A percentile compares a stretch with the other conserved stretches of the same genome.
Conservation (phyloP, 2,329 filamentous ascomycete genomes). For the Cladosporium sp. region DNA sequence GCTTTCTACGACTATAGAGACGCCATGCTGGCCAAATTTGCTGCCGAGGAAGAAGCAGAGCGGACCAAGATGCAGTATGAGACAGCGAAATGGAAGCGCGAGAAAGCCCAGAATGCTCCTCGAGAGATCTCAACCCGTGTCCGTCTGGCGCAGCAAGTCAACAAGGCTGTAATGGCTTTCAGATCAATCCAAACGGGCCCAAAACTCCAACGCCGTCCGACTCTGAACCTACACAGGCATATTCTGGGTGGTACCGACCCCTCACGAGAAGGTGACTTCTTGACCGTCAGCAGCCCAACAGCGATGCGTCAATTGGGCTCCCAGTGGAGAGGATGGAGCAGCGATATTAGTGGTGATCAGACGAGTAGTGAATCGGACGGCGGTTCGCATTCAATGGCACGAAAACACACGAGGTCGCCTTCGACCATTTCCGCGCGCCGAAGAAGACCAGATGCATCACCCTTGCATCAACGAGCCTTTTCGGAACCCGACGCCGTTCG, state of each 20-base stretch:
- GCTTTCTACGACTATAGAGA: slow-evolving; percentile 28
- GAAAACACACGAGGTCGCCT: background rate
- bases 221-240: slow-evolving; percentile 3
- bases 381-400: background rate
- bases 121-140: slow-evolving; percentile 27
- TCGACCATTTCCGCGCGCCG: slow-evolving; percentile 1
- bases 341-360: slow-evolving; percentile 31
- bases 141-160: slow-evolving; percentile 26
- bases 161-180: slow-evolving; percentile 24
- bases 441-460: background rate
- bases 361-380: slow-evolving; percentile 29
- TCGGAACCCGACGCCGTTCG: background rate
- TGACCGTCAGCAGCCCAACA: slow-evolving; percentile 12
- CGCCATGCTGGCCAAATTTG: slow-evolving; percentile 29
- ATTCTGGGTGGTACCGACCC: slow-evolving; percentile 1
- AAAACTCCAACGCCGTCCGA: slow-evolving; percentile 4
- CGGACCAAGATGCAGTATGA: slow-evolving; percentile 25
- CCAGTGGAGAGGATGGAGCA: slow-evolving; percentile 29
- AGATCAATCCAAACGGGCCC: background rate
- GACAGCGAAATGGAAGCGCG: slow-evolving; percentile 27
- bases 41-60: slow-evolving; percentile 28
- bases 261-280: slow-evolving; percentile 5
- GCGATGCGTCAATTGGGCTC: background rate
- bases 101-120: slow-evolving; percentile 30
- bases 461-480: background rate